Evolutionary conservation across 2,329 filamentous ascomycete species (phyloP).

Genomic region (Dactylellina drechsleri): DNA sequence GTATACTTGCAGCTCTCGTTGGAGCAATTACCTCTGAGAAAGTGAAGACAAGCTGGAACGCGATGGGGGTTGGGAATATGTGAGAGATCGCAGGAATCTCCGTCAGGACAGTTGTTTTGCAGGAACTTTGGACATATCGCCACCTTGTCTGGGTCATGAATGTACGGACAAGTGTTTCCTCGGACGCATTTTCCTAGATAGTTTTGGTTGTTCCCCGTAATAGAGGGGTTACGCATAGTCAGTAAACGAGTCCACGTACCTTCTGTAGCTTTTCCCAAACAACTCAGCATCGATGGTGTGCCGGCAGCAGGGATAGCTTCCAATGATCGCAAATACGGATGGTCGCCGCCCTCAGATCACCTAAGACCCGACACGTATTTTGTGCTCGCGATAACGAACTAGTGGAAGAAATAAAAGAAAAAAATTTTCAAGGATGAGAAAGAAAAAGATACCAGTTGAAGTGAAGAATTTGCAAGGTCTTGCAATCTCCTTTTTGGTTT

Average conservation of each 20-base stretch:
- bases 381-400: conserved; percentile 62
- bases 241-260: conserved; percentile 65
- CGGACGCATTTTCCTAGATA: conserved; percentile 82
- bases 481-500: conserved; percentile 71
- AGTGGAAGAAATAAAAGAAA: conserved; percentile 24
- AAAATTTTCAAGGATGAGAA: conserved; percentile 58
- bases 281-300: conserved; percentile 53
- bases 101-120: conserved; percentile 78
- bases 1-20: conserved; percentile 87
- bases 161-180: conserved; percentile 80
- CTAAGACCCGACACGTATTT: conserved; percentile 55
- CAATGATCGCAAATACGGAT: conserved; percentile 52
- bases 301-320: conserved; percentile 52
- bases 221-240: conserved; percentile 49
- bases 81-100: conserved; percentile 86
- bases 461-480: conserved; percentile 76
- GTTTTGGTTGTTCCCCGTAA: conserved; percentile 39
- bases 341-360: conserved; percentile 49
- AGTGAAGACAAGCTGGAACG: conserved; percentile 88
- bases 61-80: conserved; percentile 86
- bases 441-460: conserved; percentile 66
- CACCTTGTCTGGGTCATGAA: conserved; percentile 86
- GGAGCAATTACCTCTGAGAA: conserved; percentile 86
- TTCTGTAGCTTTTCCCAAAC: conserved; percentile 61
- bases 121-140: conserved; percentile 90